phyloP scores from a whole-genome alignment of 768 basidiomycete species.

The Mycena galopus region DNA sequence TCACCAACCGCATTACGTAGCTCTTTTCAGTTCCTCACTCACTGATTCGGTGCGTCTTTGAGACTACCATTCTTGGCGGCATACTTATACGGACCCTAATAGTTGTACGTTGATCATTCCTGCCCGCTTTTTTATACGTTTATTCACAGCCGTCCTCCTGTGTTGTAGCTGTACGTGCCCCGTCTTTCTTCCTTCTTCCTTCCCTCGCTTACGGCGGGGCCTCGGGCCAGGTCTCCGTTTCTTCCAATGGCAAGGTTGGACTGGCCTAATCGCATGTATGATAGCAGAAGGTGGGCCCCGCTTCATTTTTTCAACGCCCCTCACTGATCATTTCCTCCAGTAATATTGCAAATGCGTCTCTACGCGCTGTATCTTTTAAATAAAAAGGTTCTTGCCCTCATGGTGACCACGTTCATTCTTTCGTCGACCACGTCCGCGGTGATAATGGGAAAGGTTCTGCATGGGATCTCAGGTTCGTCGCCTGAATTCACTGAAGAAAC shows the following conservation, averaged over 20 bases:
- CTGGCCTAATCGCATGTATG: constrained; percentile 65
- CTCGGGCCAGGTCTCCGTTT: constrained; percentile 53
- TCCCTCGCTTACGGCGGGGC: background rate
- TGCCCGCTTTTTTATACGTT: background rate
- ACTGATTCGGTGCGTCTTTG: constrained; percentile 52
- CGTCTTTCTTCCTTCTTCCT: constrained; percentile 16
- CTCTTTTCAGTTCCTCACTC: constrained; percentile 57
- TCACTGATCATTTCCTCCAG: constrained; percentile 43
- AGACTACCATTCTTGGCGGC: background rate
- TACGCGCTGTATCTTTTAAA: constrained; percentile 71
- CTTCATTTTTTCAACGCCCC: background rate
- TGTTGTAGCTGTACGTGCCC: constrained; percentile 48
- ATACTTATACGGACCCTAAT: constrained; percentile 8
- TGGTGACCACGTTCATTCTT: constrained; percentile 56
- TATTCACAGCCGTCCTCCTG: constrained; percentile 20
- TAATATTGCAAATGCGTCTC: constrained; percentile 72
- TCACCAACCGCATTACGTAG: constrained; percentile 41
- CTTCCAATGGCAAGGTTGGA: constrained; percentile 74
- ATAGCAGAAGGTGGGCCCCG: constrained; percentile 63
- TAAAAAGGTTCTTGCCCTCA: constrained; percentile 62
- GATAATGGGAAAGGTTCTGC: constrained; percentile 62
- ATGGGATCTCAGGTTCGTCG: constrained; percentile 54
- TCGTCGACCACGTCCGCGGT: constrained; percentile 56
- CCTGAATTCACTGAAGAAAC: background rate
- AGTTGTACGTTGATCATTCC: constrained; percentile 30